These are phyloP conservation scores for Collybia sordida DNA, from an alignment of 768 basidiomycete genomes.

Conservation along the genomic window DNA sequence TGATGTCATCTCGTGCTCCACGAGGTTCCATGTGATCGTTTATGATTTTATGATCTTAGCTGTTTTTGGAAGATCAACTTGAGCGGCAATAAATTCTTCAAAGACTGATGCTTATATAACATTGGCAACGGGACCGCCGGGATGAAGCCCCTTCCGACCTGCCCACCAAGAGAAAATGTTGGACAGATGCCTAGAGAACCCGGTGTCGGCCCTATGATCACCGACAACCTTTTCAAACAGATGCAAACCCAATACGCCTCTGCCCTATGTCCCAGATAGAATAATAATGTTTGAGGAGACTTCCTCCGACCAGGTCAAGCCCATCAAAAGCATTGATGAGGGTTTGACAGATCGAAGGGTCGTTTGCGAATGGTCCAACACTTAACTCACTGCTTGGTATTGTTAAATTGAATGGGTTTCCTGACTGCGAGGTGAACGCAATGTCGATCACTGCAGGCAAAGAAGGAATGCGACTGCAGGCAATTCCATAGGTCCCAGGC, in stretches of 20 bases:
- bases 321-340: slow-evolving; percentile 60
- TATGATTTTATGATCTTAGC: no score
- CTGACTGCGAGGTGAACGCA: slow-evolving; percentile 49
- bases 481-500: slow-evolving; percentile 55
- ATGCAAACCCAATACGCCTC: slow-evolving; percentile 52
- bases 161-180: no score
- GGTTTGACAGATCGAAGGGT: slow-evolving; percentile 52
- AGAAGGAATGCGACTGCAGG: slow-evolving; percentile 43
- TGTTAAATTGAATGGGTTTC: slow-evolving; percentile 51
- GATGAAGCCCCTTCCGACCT: no score
- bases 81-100: no score
- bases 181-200: no score
- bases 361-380: slow-evolving; percentile 54
- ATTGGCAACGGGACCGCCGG: no score
- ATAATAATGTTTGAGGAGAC: slow-evolving; percentile 60
- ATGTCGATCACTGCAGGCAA: slow-evolving; percentile 54
- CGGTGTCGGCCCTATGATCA: no score
- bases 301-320: slow-evolving; percentile 50
- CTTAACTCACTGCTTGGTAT: slow-evolving; percentile 57
- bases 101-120: no score
- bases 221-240: slow-evolving; percentile 23
- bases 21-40: no score
- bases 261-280: slow-evolving; percentile 56
- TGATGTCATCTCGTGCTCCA: no score
- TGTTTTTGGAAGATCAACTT: no score